These are phyloP conservation scores for Galerina marginata DNA, from an alignment of 768 basidiomycete genomes.

Conservation along the genomic window DNA sequence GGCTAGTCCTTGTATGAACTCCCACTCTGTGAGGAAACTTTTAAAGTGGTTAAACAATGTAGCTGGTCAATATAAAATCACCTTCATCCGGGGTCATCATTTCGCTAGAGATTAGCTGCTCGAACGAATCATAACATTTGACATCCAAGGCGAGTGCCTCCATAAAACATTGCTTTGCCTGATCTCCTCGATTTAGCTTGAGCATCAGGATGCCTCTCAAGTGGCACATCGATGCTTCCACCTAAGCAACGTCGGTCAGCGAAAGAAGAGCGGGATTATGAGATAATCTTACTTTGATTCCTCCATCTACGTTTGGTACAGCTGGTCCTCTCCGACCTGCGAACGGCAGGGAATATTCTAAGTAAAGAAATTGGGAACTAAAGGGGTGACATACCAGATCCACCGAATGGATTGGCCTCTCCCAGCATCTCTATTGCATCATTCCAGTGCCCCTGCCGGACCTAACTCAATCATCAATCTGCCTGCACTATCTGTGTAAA, in stretches of 20 bases:
- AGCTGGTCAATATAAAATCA: slow-evolving; percentile 31
- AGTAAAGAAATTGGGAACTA: neutral
- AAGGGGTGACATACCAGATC: slow-evolving; percentile 51
- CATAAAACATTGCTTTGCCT: slow-evolving; percentile 95
- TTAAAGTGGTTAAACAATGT: neutral
- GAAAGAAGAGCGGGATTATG: neutral
- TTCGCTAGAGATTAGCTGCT: slow-evolving; percentile 86
- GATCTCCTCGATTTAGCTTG: slow-evolving; percentile 87
- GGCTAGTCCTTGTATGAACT: slow-evolving; percentile 85
- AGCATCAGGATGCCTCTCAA: slow-evolving; percentile 93
- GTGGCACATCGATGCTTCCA: slow-evolving; percentile 97
- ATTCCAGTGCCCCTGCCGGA: slow-evolving; percentile 89
- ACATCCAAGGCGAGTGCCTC: slow-evolving; percentile 94
- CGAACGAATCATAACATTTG: slow-evolving; percentile 96
- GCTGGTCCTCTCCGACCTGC: slow-evolving; percentile 68
- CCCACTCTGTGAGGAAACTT: slow-evolving; percentile 76
- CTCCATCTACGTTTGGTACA: slow-evolving; percentile 86
- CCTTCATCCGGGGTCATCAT: slow-evolving; percentile 98
- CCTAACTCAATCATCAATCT: slow-evolving; percentile 39
- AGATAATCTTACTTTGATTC: slow-evolving; percentile 77
- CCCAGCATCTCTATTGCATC: slow-evolving; percentile 94
- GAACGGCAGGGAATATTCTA: neutral
- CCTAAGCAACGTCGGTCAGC: slow-evolving; percentile 47
- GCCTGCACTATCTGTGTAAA: neutral
- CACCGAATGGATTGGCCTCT: slow-evolving; percentile 87